Percentiles rank a stretch among this genome's conserved stretches.
Evolutionary conservation across 2,329 filamentous ascomycete genomes (phyloP).

Genomic region (Cordyceps cicadae): DNA sequence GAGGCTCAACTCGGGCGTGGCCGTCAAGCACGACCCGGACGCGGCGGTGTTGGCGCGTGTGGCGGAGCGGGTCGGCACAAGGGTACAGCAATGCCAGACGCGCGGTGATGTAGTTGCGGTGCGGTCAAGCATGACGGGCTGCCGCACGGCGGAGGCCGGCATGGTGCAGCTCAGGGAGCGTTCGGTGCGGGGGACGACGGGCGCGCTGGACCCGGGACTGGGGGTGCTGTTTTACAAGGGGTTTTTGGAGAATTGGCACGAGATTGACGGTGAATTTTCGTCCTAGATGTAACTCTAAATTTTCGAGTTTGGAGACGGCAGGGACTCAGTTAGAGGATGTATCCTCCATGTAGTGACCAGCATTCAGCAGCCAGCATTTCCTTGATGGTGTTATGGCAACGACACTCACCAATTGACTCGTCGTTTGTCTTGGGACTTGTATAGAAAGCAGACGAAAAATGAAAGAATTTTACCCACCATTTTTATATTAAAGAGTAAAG

Average conservation of each 20-base stretch:
- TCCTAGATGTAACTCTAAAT: constrained; percentile 11
- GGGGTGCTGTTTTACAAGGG: constrained; percentile 86
- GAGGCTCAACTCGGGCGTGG: constrained; percentile 53
- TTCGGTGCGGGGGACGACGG: constrained; percentile 80
- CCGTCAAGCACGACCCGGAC: constrained; percentile 74
- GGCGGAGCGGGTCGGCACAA: constrained; percentile 62
- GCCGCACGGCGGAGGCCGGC: constrained; percentile 77
- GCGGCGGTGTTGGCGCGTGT: constrained; percentile 71
- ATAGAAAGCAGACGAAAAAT: too few relatives aligned
- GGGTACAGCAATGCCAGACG: constrained; percentile 86
- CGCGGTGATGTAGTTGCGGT: constrained; percentile 92
- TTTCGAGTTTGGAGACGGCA: too few relatives aligned
- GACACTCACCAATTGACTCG: too few relatives aligned
- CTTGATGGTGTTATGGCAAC: too few relatives aligned
- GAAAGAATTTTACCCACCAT: too few relatives aligned
- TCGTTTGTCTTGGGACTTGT: too few relatives aligned
- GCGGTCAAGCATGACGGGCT: constrained; percentile 70
- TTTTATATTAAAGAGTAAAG: too few relatives aligned
- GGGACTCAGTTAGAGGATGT: too few relatives aligned
- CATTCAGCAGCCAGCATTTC: too few relatives aligned
- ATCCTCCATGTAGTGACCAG: too few relatives aligned
- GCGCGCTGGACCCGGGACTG: constrained; percentile 74
- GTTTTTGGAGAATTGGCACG: constrained; percentile 79
- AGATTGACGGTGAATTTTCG: constrained; percentile 72
- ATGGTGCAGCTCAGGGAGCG: constrained; percentile 94